Base-by-base conservation (phyloP, 2,329 filamentous ascomycete species). In the Biscogniauxia sp. region DNA sequence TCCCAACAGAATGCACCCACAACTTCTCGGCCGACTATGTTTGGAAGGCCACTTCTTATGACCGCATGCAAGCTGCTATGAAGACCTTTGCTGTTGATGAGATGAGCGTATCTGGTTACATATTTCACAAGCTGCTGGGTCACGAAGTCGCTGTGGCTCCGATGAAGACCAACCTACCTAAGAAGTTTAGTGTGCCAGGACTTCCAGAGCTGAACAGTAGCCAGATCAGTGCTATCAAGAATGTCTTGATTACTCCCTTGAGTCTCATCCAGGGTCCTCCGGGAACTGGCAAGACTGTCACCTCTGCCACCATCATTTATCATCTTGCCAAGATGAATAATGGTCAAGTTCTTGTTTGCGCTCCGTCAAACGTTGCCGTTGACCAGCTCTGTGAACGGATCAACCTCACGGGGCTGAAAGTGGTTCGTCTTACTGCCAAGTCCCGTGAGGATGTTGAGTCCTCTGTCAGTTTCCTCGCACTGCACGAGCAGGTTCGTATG, bases 1-100 rank as follows among this genome's bases (percentile, higher is more conserved):
- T 98, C 1, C 95, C 95, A 0, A 97, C 92, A 0, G 94, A 99
- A 71, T 95, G 94, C 76, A 97, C 94, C 0, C 92, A 96, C 78
- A 97, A 97, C 76, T 99, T 99, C 78, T 97, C 93, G 17, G 95
- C 94, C 66, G 95, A 99, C 75, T 99, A 99, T 72, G 95, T 99
- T 59, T 99, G 95, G 95, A 99, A 99, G 75, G 95, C 96, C 15
- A 99, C 96, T 0, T 98, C 94, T 0, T 99, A 99, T 74, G 95
- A 99, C 73, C 93, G 95, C 65, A 99, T 99, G 95, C 95, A 99
- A 76, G 87, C 93, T 67, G 96, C 95, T 58, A 98, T 99, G 94
- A 98, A 97, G 82, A 98, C 92, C 0, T 99, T 99, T 74, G 95
- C 95, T 5, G 88, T 98, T 52, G 94, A 99, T 69, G 95, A 99